Evolutionary conservation across 2,329 filamentous ascomycete species (phyloP), one percentile per base, ranked within the genome.

Genomic region (Lasiodiplodia theobromae): DNA sequence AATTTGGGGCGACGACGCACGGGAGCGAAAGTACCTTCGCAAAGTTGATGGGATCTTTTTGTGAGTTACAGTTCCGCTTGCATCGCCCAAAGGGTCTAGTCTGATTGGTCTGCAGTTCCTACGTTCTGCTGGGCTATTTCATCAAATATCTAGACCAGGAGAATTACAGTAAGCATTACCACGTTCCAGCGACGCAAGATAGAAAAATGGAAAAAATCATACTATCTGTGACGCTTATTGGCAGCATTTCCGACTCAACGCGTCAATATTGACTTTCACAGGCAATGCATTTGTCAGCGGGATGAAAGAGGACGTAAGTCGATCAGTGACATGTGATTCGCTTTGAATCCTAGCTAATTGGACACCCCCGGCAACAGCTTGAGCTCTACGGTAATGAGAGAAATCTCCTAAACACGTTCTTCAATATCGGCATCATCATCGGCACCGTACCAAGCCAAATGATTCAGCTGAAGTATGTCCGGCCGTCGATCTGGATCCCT

Each of bases 271-370:
- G 7, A 40, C 7, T n/a, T 23, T 37, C 40, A 14, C 23, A 66
- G 51, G 63, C 51, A 68, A 68, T 64, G 67, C 67, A 31, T 68
- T 64, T 34, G 49, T 68, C 16, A 68, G 67, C n/a, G 67, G 67
- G 23, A 68, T 68, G 67, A 64, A 66, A 38, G 67, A 68, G 21
- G 58, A 68, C 47, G 62, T 53, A 40, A 54, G 62, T 23, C 4
- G 11, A 52, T 16, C 18, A n/a, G 11, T 25, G 1, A 14, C 2
- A 11, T 23, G 21, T 21, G 14, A 11, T 14, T 10, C 8, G 16
- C 14, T 34, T 16, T 8, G 14, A 11, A 38, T 11, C 1, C 4
- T 10, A 34, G 12, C 37, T 40, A 12, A 18, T n/a, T 52, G 28
- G 23, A 1, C 7, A 10, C 40, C 4, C 2, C 4, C 10, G 3